Percentiles rank a stretch among this genome's conserved stretches.
These are phyloP conservation scores for Pulveroboletus ravenelii DNA, from an alignment of 768 basidiomycete species.

Conservation along the genomic window DNA sequence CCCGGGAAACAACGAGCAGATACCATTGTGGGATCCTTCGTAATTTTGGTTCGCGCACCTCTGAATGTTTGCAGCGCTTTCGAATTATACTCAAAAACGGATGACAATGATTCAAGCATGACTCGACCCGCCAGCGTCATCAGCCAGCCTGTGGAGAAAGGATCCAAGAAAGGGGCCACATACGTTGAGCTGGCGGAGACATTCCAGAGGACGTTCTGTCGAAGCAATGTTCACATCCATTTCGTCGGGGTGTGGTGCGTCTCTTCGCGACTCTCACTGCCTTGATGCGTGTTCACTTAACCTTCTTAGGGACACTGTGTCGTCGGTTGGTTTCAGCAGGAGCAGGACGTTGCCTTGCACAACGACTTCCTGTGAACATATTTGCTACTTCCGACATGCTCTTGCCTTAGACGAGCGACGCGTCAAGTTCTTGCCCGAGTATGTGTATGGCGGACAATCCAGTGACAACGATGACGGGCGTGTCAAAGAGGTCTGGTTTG, in stretches of 20 bases:
- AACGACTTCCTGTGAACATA: slow-evolving; percentile 26
- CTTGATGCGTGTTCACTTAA: background rate
- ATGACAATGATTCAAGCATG: slow-evolving; percentile 11
- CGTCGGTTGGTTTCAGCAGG: slow-evolving; percentile 38
- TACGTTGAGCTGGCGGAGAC: slow-evolving; percentile 19
- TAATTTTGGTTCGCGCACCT: background rate
- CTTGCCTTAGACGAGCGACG: slow-evolving; percentile 45
- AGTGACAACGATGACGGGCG: slow-evolving; percentile 10
- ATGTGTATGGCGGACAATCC: slow-evolving; percentile 29
- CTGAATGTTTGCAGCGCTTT: slow-evolving; percentile 31
- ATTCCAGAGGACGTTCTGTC: slow-evolving; percentile 37
- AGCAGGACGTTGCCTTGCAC: slow-evolving; percentile 31
- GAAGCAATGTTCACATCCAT: slow-evolving; percentile 33
- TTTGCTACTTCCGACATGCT: slow-evolving; percentile 44
- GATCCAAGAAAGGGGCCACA: slow-evolving; percentile 10
- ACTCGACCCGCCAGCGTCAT: slow-evolving; percentile 10
- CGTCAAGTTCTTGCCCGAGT: slow-evolving; percentile 46
- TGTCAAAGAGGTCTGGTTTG: slow-evolving; percentile 42
- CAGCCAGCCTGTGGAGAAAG: slow-evolving; percentile 2
- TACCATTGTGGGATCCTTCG: slow-evolving; percentile 31
- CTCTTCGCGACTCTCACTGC: background rate
- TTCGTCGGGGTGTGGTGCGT: slow-evolving; percentile 44
- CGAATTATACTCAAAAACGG: slow-evolving; percentile 32
- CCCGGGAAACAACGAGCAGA: slow-evolving; percentile 38
- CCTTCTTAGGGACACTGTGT: slow-evolving; percentile 42